These are phyloP conservation scores for Dendrostoma leiphaemia DNA, from an alignment of 2,329 filamentous ascomycete species.

Conservation along the genomic window DNA sequence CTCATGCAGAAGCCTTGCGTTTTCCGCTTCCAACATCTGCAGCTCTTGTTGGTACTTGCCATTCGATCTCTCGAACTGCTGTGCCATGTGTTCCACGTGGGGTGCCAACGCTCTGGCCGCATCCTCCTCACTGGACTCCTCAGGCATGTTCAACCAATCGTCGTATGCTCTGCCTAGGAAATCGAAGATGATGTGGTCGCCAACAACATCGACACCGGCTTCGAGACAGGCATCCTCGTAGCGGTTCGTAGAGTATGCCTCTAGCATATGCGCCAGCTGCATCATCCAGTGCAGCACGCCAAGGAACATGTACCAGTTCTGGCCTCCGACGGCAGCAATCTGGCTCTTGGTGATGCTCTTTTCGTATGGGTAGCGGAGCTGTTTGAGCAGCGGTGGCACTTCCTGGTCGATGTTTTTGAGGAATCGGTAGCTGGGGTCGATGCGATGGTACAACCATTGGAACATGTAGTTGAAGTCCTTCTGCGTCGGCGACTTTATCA, in stretches of 20 bases:
- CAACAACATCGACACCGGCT: conserved; percentile 80
- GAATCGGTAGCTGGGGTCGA: conserved; percentile 91
- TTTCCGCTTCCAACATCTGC: conserved; percentile 81
- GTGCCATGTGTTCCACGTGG: conserved; percentile 84
- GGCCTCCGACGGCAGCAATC: conserved; percentile 88
- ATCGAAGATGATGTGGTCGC: conserved; percentile 90
- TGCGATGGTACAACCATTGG: conserved; percentile 94
- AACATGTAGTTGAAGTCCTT: conserved; percentile 99
- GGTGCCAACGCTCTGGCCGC: conserved; percentile 75
- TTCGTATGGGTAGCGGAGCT: conserved; percentile 91
- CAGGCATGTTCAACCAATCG: conserved; percentile 91
- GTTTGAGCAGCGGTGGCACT: conserved; percentile 87
- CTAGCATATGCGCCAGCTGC: conserved; percentile 93
- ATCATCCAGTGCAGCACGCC: conserved; percentile 98
- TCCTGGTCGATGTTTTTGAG: conserved; percentile 94
- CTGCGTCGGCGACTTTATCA: conserved; percentile 89
- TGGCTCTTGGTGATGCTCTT: conserved; percentile 96
- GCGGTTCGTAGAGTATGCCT: conserved; percentile 71
- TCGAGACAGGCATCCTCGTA: conserved; percentile 92
- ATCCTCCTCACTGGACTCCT: conserved; percentile 83
- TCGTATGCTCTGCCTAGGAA: conserved; percentile 88
- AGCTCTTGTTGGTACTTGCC: conserved; percentile 82
- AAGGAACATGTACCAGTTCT: conserved; percentile 95
- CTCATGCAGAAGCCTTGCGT: conserved; percentile 75
- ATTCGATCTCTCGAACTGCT: conserved; percentile 82